phyloP scores from a whole-genome alignment of 2,329 filamentous ascomycete species.

The Didymella glomerata region DNA sequence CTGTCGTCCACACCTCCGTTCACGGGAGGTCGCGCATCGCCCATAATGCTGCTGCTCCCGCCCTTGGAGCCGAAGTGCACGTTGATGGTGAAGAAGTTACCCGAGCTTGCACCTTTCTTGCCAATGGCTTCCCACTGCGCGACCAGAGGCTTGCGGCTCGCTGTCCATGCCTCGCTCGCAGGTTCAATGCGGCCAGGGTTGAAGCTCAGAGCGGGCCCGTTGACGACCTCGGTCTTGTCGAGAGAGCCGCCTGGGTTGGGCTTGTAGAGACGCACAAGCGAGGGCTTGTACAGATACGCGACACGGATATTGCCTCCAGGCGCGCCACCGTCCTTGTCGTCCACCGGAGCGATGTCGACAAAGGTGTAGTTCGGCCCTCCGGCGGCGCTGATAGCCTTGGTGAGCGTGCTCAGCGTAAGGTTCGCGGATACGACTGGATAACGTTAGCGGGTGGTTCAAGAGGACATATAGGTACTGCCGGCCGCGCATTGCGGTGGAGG shows the following conservation, averaged over 20 bases:
- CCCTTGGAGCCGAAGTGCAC: slow-evolving; percentile 74
- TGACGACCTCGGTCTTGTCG: slow-evolving; percentile 66
- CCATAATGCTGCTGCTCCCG: slow-evolving; percentile 69
- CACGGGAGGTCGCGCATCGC: slow-evolving; percentile 71
- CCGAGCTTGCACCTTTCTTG: slow-evolving; percentile 54
- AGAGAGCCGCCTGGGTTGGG: slow-evolving; percentile 64
- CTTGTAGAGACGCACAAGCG: slow-evolving; percentile 66
- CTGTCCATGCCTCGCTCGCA: slow-evolving; percentile 65
- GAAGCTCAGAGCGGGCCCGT: slow-evolving; percentile 67
- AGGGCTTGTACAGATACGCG: slow-evolving; percentile 73
- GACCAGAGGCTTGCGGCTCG: slow-evolving; percentile 71
- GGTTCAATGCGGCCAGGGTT: slow-evolving; percentile 76
- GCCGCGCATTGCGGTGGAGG: slow-evolving; percentile 17
- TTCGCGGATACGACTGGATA: slow-evolving; percentile 61
- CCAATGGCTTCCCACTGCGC: slow-evolving; percentile 70
- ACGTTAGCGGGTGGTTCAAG: slow-evolving; percentile 6
- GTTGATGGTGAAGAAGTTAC: slow-evolving; percentile 73
- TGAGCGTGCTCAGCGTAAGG: slow-evolving; percentile 66
- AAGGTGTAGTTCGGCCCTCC: slow-evolving; percentile 66
- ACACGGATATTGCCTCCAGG: slow-evolving; percentile 76
- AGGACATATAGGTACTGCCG: slow-evolving; percentile 8
- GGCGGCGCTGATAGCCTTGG: slow-evolving; percentile 60
- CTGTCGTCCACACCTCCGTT: slow-evolving; percentile 70
- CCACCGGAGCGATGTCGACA: slow-evolving; percentile 65
- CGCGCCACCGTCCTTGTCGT: slow-evolving; percentile 70